Evolutionary conservation across 2,329 filamentous ascomycete genomes (phyloP), one percentile per base, ranked within the genome.

Genomic region (Hawksworthiomyces lignivorus): DNA sequence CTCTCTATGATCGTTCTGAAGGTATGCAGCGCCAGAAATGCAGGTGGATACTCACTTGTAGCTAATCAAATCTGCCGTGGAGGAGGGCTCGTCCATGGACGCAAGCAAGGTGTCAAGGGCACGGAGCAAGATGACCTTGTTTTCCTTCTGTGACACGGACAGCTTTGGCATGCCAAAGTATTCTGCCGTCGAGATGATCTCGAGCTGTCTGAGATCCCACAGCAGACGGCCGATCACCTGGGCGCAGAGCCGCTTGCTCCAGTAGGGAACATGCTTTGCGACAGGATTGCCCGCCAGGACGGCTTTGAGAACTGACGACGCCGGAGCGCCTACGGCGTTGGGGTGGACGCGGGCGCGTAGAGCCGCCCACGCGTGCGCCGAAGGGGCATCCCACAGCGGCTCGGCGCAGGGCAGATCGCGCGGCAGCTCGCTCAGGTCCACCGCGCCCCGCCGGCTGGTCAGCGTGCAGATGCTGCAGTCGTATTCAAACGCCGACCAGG

Each of bases 401-500:
- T 60, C 56, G 8, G 47, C 39, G 29, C 54, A 60, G 1, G 57
- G 57, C 8, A 60, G 39, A 6, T 43, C 49, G 3, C 45, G 26
- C 1, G 57, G 57, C 17, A 60, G 47, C 45, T 59, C 54, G 18
- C 50, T 52, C 9, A 60, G 42, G 32, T 57, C 54, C 5, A 60
- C 53, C 4, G 52, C 52, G 14, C 53, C 54, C 3, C 55, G 55
- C 1, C 54, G 50, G 28, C 50, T 52, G 1, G 55, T 59, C 18
- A 60, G 46, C 4, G 56, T 57, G 29, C 50, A 56, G 5, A 58
- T 39, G n/a, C 51, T 58, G 45, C 56, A 60, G 44, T 60, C 57
- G 26, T 57, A 58, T 33, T 60, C 57, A 24, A 60, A 60, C 7
- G 54, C 52, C 14, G 56, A 50, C 57, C 57, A 60, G 2, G 53